Evolutionary conservation across 202 grass and related monocot species (phyloP).

Genomic region (Dendrocalamus latiflorus): DNA sequence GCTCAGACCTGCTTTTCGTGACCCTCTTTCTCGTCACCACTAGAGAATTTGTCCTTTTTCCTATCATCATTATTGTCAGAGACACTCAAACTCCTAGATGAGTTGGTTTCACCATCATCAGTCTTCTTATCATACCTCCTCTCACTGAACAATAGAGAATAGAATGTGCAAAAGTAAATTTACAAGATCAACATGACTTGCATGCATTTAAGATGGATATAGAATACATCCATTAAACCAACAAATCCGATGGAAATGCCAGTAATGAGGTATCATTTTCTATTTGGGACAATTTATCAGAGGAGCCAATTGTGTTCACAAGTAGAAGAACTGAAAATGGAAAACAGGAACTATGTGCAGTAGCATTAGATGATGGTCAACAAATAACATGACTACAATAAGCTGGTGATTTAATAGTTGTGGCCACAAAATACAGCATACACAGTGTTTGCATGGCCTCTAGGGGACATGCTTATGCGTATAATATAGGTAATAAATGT

Average conservation of each 20-base stretch:
- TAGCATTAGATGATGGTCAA: not conserved
- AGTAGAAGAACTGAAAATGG: not conserved
- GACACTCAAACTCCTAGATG: constrained; percentile 53
- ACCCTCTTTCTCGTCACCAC: constrained; percentile 59
- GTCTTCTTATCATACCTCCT: constrained; percentile 68
- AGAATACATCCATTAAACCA: not conserved
- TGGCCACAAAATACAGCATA: not conserved
- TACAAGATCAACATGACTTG: not conserved
- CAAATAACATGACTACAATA: not conserved
- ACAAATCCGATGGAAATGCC: not conserved
- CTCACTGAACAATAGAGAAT: constrained; percentile 35
- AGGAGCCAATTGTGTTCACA: not conserved
- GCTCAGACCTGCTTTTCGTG: constrained; percentile 52
- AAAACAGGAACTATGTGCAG: not conserved
- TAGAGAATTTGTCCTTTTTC: constrained; percentile 45
- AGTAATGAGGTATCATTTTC: not conserved
- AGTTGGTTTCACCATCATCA: constrained; percentile 58
- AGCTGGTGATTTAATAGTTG: not conserved
- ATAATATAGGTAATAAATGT: not conserved
- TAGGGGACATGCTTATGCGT: not conserved
- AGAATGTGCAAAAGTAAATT: constrained; percentile 12
- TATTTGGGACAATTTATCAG: constrained; percentile 13
- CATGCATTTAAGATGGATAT: not conserved
- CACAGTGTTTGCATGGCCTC: not conserved
- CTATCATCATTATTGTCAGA: constrained; percentile 50